Evolutionary conservation across 1,284 basidiomycete species (phyloP).

Genomic region (Phlebopus sp.): DNA sequence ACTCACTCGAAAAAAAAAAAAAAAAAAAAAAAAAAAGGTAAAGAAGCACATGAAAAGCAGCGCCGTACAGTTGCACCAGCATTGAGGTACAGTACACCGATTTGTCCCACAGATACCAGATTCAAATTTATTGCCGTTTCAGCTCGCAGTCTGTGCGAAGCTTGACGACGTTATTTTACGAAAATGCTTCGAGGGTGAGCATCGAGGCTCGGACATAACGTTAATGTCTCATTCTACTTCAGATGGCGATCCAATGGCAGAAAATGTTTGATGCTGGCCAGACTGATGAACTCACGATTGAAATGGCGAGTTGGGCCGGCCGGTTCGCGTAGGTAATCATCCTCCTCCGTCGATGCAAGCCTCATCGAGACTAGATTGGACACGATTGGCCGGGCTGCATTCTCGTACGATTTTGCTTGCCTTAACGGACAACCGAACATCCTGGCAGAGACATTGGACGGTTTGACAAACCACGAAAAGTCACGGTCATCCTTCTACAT

Average conservation of each 20-base stretch:
- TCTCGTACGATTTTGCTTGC: constrained; percentile 54
- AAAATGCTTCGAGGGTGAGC: constrained; percentile 41
- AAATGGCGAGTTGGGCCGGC: constrained; percentile 55
- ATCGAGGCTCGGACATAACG: constrained; percentile 10
- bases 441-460: constrained; percentile 49
- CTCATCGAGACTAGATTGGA: constrained; percentile 45
- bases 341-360: background rate
- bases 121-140: constrained; percentile 1
- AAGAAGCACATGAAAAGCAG: constrained; percentile 52
- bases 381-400: constrained; percentile 52
- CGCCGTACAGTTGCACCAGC: constrained; percentile 51
- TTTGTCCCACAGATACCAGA: background rate
- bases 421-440: constrained; percentile 44
- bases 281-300: constrained; percentile 41
- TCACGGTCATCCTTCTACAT: constrained; percentile 59
- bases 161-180: constrained; percentile 47
- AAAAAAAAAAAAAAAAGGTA: constrained; percentile 45
- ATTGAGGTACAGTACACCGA: constrained; percentile 40
- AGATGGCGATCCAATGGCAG: constrained; percentile 47
- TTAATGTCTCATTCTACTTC: background rate
- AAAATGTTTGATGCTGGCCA: constrained; percentile 39
- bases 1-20: no score
- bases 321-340: constrained; percentile 48
- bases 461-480: constrained; percentile 55
- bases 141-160: constrained; percentile 52